These are phyloP conservation scores for Excoecaria agallocha DNA, from an alignment of 345 rosid species.

Conservation along the genomic window DNA sequence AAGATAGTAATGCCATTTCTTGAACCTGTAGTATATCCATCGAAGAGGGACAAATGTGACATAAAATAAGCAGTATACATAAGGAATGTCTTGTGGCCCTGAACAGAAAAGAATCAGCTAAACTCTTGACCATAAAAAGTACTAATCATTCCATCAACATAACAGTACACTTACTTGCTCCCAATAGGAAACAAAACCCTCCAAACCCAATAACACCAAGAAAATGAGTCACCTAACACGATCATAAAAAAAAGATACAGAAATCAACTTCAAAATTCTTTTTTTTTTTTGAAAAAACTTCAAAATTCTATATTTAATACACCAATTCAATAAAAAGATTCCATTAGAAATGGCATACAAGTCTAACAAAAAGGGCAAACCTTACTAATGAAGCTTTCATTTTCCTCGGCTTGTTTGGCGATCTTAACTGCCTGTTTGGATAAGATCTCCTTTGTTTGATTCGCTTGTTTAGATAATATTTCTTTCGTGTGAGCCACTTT, in stretches of 20 bases:
- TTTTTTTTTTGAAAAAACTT: too few species aligned
- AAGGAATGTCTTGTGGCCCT: conserved; percentile 90
- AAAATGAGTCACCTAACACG: conserved; percentile 72
- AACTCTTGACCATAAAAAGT: conserved; percentile 1
- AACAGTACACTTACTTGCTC: conserved; percentile 67
- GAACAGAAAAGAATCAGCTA: conserved; percentile 24
- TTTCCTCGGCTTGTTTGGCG: conserved; percentile 93
- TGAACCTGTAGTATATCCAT: conserved; percentile 93
- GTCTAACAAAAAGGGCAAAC: conserved; percentile 25
- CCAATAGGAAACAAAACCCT: conserved; percentile 83
- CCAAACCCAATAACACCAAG: conserved; percentile 93
- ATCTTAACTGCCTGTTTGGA: conserved; percentile 92
- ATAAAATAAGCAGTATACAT: conserved; percentile 79
- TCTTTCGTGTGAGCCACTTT: conserved; percentile 81
- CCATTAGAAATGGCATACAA: not conserved
- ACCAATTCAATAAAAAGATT: not conserved
- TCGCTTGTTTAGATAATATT: conserved; percentile 74
- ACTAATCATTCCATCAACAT: conserved; percentile 19
- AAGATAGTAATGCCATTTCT: conserved; percentile 98
- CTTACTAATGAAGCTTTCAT: conserved; percentile 81
- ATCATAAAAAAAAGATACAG: not conserved
- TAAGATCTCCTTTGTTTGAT: conserved; percentile 69
- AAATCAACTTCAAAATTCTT: conserved; percentile 1
- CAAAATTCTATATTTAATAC: not conserved
- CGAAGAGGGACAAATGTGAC: conserved; percentile 86